phyloP scores from a whole-genome alignment of 2,329 filamentous ascomycete genomes.

The Cryoendolithus antarcticus region DNA sequence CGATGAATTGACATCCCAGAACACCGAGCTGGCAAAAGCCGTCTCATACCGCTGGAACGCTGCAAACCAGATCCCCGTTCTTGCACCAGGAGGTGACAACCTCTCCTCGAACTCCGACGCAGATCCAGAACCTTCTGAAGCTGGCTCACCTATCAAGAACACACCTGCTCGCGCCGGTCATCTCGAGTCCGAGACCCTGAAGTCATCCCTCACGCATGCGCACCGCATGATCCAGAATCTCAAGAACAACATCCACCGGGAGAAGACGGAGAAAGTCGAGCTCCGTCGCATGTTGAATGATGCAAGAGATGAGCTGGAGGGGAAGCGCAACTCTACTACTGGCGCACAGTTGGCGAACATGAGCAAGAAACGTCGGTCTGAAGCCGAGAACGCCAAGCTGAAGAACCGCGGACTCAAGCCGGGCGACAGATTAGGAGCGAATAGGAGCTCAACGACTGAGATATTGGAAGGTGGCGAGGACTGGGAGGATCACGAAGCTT shows the following conservation, averaged over 20 bases:
- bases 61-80: conserved; percentile 40
- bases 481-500: conserved; percentile 72
- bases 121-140: conserved; percentile 77
- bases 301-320: conserved; percentile 78
- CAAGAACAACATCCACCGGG: conserved; percentile 86
- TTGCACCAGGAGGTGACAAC: conserved; percentile 44
- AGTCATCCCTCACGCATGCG: conserved; percentile 85
- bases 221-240: conserved; percentile 94
- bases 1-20: conserved; percentile 77
- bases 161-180: conserved; percentile 73
- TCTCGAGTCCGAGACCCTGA: conserved; percentile 90
- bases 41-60: conserved; percentile 57
- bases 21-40: conserved; percentile 78
- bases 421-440: conserved; percentile 61
- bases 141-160: conserved; percentile 72
- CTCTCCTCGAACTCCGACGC: conserved; percentile 34
- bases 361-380: conserved; percentile 54
- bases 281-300: conserved; percentile 92
- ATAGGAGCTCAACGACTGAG: conserved; percentile 64
- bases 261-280: conserved; percentile 97
- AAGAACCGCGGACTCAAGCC: conserved; percentile 41
- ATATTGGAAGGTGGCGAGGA: conserved; percentile 69
- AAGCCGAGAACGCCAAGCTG: conserved; percentile 44
- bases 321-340: conserved; percentile 40
- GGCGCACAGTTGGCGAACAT: conserved; percentile 31